Conservation (phyloP, 1,139 yeast species). For the Lodderomyces elongisporus region DNA sequence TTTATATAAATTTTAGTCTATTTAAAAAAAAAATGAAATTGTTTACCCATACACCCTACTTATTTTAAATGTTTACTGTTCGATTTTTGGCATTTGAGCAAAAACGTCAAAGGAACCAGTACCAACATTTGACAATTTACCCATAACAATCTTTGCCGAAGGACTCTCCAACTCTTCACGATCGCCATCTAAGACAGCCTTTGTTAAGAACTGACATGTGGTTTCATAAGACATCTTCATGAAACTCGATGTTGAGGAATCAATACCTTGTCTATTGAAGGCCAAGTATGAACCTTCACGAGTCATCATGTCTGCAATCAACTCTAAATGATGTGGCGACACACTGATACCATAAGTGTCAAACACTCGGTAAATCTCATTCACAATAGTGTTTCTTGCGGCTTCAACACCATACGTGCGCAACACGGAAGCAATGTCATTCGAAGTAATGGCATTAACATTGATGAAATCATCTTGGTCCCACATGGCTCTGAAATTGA, state of each 20-base stretch:
- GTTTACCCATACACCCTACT: background rate
- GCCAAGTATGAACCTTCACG: constrained; percentile 96
- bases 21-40: too few species aligned
- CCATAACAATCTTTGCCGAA: constrained; percentile 90
- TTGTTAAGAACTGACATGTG: constrained; percentile 93
- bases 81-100: constrained; percentile 46
- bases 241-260: constrained; percentile 89
- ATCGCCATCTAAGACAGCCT: constrained; percentile 91
- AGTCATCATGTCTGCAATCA: constrained; percentile 99
- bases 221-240: constrained; percentile 99
- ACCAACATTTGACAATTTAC: constrained; percentile 88
- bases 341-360: constrained; percentile 95
- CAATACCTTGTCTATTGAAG: constrained; percentile 97
- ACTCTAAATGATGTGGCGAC: constrained; percentile 88
- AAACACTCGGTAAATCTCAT: constrained; percentile 94
- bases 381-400: constrained; percentile 94
- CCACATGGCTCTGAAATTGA: constrained; percentile 97
- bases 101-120: constrained; percentile 93
- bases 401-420: constrained; percentile 97
- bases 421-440: constrained; percentile 89
- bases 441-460: constrained; percentile 82
- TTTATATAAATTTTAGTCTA: too few species aligned
- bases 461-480: constrained; percentile 89
- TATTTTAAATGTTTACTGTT: too few species aligned
- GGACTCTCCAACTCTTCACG: constrained; percentile 88